Evolutionary conservation across 2,329 filamentous ascomycete species (phyloP).

Genomic region (Colletotrichum eleusines): DNA sequence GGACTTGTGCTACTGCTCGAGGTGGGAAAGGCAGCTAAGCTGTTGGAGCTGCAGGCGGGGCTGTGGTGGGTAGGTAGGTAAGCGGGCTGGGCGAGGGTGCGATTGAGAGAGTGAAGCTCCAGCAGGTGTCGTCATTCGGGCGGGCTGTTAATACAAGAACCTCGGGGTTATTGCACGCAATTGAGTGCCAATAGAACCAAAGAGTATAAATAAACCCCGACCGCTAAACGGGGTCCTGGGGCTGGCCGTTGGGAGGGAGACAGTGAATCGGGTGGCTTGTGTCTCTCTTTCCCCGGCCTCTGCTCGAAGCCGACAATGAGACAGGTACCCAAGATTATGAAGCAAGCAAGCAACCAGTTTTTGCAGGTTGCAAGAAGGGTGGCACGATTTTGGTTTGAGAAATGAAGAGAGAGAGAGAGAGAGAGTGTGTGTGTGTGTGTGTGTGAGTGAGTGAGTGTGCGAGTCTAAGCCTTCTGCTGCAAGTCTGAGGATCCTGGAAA

Average conservation of each 20-base stretch:
- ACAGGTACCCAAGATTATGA: slow-evolving; percentile 11
- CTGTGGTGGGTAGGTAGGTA: slow-evolving; percentile 1
- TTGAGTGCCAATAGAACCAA: background rate
- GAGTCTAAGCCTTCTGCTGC: slow-evolving; percentile 7
- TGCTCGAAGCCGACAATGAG: slow-evolving; percentile 9
- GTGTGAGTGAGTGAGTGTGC: slow-evolving; percentile 1
- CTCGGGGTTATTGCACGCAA: slow-evolving; percentile 27
- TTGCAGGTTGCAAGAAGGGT: slow-evolving; percentile 25
- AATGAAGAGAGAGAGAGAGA: background rate
- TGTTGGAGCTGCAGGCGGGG: slow-evolving; percentile 19
- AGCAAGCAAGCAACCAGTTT: slow-evolving; percentile 5
- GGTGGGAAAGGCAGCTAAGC: background rate
- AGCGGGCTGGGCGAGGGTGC: slow-evolving; percentile 13
- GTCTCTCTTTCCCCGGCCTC: background rate
- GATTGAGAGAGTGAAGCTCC: slow-evolving; percentile 34
- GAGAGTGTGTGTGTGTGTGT: background rate
- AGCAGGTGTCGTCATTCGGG: slow-evolving; percentile 38
- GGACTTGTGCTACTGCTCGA: background rate
- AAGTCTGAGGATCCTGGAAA: slow-evolving; percentile 17
- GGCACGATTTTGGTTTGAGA: slow-evolving; percentile 21
- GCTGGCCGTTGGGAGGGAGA: background rate
- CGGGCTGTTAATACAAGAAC: slow-evolving; percentile 20
- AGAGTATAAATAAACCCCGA: background rate
- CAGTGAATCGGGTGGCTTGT: background rate
- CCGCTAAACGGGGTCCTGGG: slow-evolving; percentile 13